These are phyloP conservation scores for Ogataea glucozyma DNA, from an alignment of 805 yeast species.

Conservation along the genomic window DNA sequence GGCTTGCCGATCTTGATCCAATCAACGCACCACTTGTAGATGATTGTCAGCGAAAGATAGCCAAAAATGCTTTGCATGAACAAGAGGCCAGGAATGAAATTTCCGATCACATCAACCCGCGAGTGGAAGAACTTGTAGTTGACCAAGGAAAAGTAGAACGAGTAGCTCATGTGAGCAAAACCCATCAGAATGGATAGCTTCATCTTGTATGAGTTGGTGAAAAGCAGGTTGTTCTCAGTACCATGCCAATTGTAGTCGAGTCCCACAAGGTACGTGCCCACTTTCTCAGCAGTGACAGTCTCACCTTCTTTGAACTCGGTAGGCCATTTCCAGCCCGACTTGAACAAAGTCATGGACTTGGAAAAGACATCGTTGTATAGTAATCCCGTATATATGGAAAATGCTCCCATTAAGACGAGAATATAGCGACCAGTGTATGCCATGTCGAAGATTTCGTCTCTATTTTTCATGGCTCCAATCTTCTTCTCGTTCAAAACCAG, in stretches of 20 bases:
- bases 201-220: slow-evolving; percentile 77
- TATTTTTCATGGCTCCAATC: slow-evolving; percentile 51
- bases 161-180: slow-evolving; percentile 71
- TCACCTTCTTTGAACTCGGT: slow-evolving; percentile 50
- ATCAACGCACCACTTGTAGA: slow-evolving; percentile 74
- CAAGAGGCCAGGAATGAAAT: slow-evolving; percentile 69
- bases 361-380: slow-evolving; percentile 73
- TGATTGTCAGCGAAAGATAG: slow-evolving; percentile 61
- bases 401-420: slow-evolving; percentile 65
- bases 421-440: slow-evolving; percentile 72
- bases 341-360: slow-evolving; percentile 64
- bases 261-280: slow-evolving; percentile 61
- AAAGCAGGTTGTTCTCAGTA: slow-evolving; percentile 68
- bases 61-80: slow-evolving; percentile 81
- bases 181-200: slow-evolving; percentile 76
- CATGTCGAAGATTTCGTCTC: slow-evolving; percentile 79
- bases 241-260: slow-evolving; percentile 80
- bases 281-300: slow-evolving; percentile 46
- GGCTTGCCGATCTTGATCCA: slow-evolving; percentile 63
- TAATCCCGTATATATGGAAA: slow-evolving; percentile 74
- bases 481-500: slow-evolving; percentile 56
- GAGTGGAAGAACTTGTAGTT: slow-evolving; percentile 60
- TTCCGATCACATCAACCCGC: slow-evolving; percentile 66
- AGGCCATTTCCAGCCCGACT: slow-evolving; percentile 73
- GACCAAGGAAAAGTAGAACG: slow-evolving; percentile 65